A percentile compares a stretch with the other conserved stretches of the same genome.
Evolutionary conservation across 1,284 basidiomycete species (phyloP).

Genomic region (Pascua guehoae): DNA sequence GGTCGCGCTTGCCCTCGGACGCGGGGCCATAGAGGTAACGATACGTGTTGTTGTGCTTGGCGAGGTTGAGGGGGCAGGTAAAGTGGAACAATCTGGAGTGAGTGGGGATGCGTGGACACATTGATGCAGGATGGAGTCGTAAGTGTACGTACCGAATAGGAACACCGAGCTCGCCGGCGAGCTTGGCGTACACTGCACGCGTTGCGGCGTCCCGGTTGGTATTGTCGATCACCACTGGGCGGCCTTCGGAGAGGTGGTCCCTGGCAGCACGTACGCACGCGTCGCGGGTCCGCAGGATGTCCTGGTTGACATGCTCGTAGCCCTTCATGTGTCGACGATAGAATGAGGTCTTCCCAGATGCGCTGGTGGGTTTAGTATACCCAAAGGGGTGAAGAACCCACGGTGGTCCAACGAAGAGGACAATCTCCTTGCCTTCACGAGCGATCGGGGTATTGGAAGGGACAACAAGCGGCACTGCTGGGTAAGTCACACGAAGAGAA

Average conservation of each 20-base stretch:
- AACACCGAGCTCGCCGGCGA: constrained; percentile 60
- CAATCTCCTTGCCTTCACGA: constrained; percentile 56
- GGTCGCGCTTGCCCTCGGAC: constrained; percentile 49
- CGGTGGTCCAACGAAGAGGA: constrained; percentile 85
- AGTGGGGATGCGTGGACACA: too few relatives aligned
- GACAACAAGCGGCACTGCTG: constrained; percentile 57
- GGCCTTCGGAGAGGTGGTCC: constrained; percentile 57
- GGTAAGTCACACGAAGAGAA: not conserved
- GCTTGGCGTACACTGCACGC: constrained; percentile 63
- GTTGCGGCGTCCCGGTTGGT: constrained; percentile 72
- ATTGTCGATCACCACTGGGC: constrained; percentile 79
- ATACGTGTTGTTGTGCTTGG: constrained; percentile 87
- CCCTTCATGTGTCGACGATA: constrained; percentile 67
- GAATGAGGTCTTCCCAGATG: constrained; percentile 81
- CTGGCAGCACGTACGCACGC: constrained; percentile 69
- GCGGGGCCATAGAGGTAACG: constrained; percentile 57
- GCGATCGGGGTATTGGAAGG: constrained; percentile 63
- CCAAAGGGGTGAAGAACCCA: too few relatives aligned
- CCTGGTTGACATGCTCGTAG: constrained; percentile 84
- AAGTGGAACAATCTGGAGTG: constrained; percentile 68
- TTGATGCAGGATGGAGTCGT: constrained; percentile 1
- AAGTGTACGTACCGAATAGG: constrained; percentile 56
- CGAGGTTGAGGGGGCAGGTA: constrained; percentile 65
- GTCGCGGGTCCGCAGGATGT: constrained; percentile 63
- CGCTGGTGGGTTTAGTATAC: constrained; percentile 39